Evolutionary conservation across 108 stramenopile genomes (phyloP), one percentile per base, ranked within the genome.

Genomic region (Licmophora abbreviata): DNA sequence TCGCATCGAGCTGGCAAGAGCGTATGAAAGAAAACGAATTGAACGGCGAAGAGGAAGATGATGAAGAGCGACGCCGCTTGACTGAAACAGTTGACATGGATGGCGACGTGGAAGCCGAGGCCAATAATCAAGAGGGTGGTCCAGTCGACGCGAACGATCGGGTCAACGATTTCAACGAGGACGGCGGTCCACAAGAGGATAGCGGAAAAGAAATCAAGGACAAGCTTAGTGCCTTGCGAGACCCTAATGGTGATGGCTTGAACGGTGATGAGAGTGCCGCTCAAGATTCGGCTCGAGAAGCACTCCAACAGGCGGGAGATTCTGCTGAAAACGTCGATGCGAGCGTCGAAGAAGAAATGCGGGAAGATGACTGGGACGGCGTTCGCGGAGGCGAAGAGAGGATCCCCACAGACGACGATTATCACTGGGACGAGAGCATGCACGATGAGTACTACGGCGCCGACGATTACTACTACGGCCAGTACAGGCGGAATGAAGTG

Each of bases 391-490:
- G 20, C 1, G 44, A 26, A 44, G 43, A 7, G 9, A 21, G 27
- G 10, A 8, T 45, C 4, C 24, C 43, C 32, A 44, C 55, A 1
- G n/a, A 25, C 7, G 55, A 44, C 33, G 55, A 11, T 2, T 30
- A 44, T 32, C 43, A 7, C 23, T n/a, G 26, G 17, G 18, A 56
- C 26, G 24, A 49, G 44, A 48, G 15, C 5, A 40, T 40, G 38
- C 4, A 72, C 50, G 61, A 58, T 36, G 34, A 17, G 31, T 70
- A 64, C 29, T 9, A 23, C 22, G 52, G 54, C 0, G 54, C 64
- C 42, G 74, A 75, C 30, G 58, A 64, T 42, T 76, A 66, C 11
- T 51, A 61, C 22, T 76, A 79, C 46, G 56, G 71, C 1, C 57
- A 74, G 22, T 77, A 77, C 34, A 50, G 66, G 44, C n/a, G n/a